phyloP scores from a whole-genome alignment of 805 yeast species.

The Scheffersomyces stipitis region DNA sequence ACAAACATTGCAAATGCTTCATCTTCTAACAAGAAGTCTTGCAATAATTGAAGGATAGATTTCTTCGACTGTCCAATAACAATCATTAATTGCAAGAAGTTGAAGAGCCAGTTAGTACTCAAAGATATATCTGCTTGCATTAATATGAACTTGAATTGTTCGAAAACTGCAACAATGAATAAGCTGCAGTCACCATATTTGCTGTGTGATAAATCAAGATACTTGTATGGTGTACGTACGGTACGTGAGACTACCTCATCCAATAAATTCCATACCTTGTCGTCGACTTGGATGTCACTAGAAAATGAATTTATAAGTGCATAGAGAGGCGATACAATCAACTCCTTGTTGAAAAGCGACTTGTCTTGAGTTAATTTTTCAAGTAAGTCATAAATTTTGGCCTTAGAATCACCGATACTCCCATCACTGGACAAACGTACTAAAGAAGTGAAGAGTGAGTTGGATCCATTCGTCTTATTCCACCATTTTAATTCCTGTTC shows the following conservation, averaged over 20 bases:
- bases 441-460: slow-evolving; percentile 68
- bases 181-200: slow-evolving; percentile 30
- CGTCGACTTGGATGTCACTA: not conserved
- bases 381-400: slow-evolving; percentile 51
- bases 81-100: slow-evolving; percentile 46
- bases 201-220: slow-evolving; percentile 55
- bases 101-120: slow-evolving; percentile 49
- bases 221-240: slow-evolving; percentile 77
- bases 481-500: slow-evolving; percentile 71
- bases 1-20: slow-evolving; percentile 5
- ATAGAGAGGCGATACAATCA: slow-evolving; percentile 53
- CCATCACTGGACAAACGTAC: slow-evolving; percentile 40
- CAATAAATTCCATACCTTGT: slow-evolving; percentile 56
- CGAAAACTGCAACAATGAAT: slow-evolving; percentile 44
- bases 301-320: slow-evolving; percentile 54
- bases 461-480: slow-evolving; percentile 48
- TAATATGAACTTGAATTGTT: slow-evolving; percentile 64
- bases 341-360: slow-evolving; percentile 51
- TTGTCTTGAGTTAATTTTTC: slow-evolving; percentile 50
- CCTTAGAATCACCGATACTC: slow-evolving; percentile 8
- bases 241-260: slow-evolving; percentile 78
- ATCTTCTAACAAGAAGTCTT: slow-evolving; percentile 7
- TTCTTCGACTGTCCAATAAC: slow-evolving; percentile 59
- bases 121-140: slow-evolving; percentile 17
- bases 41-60: slow-evolving; percentile 16